Evolutionary conservation across 2,329 filamentous ascomycete species (phyloP).

Genomic region (Colletotrichum sidae): DNA sequence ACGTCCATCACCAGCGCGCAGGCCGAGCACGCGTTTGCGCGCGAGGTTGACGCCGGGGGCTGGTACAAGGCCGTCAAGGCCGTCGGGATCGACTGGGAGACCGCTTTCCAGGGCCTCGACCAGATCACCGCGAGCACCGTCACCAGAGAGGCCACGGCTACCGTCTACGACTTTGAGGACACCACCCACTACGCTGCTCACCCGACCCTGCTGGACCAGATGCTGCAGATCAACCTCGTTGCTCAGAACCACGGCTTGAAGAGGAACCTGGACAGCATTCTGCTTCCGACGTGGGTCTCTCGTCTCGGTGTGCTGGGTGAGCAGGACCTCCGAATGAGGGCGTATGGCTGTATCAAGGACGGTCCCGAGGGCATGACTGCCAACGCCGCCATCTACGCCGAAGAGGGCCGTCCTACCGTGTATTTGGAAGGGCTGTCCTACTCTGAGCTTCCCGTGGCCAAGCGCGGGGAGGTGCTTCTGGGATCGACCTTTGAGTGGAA

Average conservation of each 20-base stretch:
- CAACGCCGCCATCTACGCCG: slow-evolving; percentile 22
- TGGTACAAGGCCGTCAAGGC: slow-evolving; percentile 29
- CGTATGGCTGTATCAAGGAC: slow-evolving; percentile 21
- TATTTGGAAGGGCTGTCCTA: slow-evolving; percentile 25
- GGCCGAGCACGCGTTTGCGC: slow-evolving; percentile 11
- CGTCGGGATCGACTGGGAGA: slow-evolving; percentile 26
- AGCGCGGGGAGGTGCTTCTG: slow-evolving; percentile 19
- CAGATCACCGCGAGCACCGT: slow-evolving; percentile 19
- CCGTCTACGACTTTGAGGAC: slow-evolving; percentile 30
- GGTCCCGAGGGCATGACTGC: slow-evolving; percentile 4
- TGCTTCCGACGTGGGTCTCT: slow-evolving; percentile 20
- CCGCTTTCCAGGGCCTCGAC: slow-evolving; percentile 22
- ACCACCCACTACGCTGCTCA: slow-evolving; percentile 25
- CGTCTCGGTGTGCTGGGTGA: slow-evolving; percentile 7
- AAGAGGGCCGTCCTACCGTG: slow-evolving; percentile 17
- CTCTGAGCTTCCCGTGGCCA: slow-evolving; percentile 19
- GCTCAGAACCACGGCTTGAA: slow-evolving; percentile 17
- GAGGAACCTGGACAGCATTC: slow-evolving; percentile 8
- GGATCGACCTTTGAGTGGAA: slow-evolving; percentile 28
- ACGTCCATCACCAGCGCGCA: slow-evolving; percentile 1
- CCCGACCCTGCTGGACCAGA: slow-evolving; percentile 23
- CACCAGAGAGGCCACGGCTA: slow-evolving; percentile 3
- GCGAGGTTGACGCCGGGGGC: slow-evolving; percentile 7
- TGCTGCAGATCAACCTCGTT: slow-evolving; percentile 27
- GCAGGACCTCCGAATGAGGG: slow-evolving; percentile 23